Base-by-base conservation (phyloP, 208 protist species). In the Leishmania braziliensis region DNA sequence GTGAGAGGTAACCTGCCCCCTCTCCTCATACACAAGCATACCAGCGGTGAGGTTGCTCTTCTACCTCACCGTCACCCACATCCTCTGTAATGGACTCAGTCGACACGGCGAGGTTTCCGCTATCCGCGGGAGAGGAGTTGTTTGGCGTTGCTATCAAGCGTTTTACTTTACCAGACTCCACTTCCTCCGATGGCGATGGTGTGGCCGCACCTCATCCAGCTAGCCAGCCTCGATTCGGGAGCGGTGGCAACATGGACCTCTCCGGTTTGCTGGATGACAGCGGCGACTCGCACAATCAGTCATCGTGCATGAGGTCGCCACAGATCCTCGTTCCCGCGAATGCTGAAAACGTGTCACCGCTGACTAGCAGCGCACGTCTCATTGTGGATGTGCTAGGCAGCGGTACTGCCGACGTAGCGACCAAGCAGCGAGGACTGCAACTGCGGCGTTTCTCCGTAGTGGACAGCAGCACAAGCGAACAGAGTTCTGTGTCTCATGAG, bases 101-200 rank as follows among this genome's bases (percentile, higher is more conserved):
- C 54, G 6, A 16, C 20, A 46, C 70, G 10, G 10, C 36, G 39
- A 23, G 18, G 39, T n/a, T 33, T 48, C 6, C 23, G 14, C 43
- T 58, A n/a, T 75, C 75, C 18, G 14, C 63, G 1, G 81, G 66
- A 54, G 33, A 71, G 58, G 78, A 79, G 60, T 68, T 66, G 12
- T 29, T 71, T 12, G 70, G 78, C 10, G 36, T 74, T 26, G 60
- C 80, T 14, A 85, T 85, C 53, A 80, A 77, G 33, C 81, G 82
- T 10, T 89, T 89, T 73, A 54, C 85, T n/a, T 53, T 82, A 29
- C 54, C 79, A 23, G 81, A 86, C 75, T 88, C 84, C 23, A 81
- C 53, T 20, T 71, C 36, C n/a, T n/a, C 33, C 60, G 10, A 66
- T 6, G 46, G 1, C n/a, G 63, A 20, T 48, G 58, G 14, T 48